Evolutionary conservation across 352 stramenopile species (phyloP), one percentile per base, ranked within the genome.

Genomic region (Pythium graminicola): DNA sequence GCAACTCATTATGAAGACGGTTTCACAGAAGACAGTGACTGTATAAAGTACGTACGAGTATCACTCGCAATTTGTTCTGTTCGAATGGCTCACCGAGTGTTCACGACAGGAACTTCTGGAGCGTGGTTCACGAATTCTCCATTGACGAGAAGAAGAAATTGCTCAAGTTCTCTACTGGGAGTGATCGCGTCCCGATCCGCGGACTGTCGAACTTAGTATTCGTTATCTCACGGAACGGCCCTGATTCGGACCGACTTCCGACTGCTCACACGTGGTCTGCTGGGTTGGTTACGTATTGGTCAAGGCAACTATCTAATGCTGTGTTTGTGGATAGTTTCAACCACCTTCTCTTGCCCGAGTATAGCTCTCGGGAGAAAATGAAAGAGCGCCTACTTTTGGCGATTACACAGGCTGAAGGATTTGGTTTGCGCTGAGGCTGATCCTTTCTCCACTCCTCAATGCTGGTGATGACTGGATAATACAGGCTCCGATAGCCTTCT

Each of bases 131-230:
- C 51, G 75, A 77, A 19, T 68, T 93, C 40, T 67, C 71, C 27
- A 64, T 90, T 14, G 76, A 88, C 40, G 76, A 93, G 46, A 93
- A 93, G 66, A 89, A 89, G 59, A 85, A 91, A 57, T 52, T 95
- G 33, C 62, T 95, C 28, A 79, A 80, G 47, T 96, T 96, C 49
- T 80, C 67, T 13, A 96, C 85, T 8, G 86, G 86, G 10, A 93
- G 81, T 44, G 85, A 95, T 57, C 79, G 84, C 28, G 78, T 88
- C 4, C 86, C 86, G 3, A 92, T 95, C 26, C 70, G 79, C 19
- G 86, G 85, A 1, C 68, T 95, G 2, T 84, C 73, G 8, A 86
- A 78, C 44, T 64, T 95, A 42, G 63, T 82, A 17, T 93, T 95
- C 65, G 79, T 90, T 2, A 89, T 96, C 29, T 93, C 81, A 1